A percentile compares a stretch with the other conserved stretches of the same genome.
Evolutionary conservation across 257 asterid species (phyloP).

Genomic region (Nyctanthes arbortristis): DNA sequence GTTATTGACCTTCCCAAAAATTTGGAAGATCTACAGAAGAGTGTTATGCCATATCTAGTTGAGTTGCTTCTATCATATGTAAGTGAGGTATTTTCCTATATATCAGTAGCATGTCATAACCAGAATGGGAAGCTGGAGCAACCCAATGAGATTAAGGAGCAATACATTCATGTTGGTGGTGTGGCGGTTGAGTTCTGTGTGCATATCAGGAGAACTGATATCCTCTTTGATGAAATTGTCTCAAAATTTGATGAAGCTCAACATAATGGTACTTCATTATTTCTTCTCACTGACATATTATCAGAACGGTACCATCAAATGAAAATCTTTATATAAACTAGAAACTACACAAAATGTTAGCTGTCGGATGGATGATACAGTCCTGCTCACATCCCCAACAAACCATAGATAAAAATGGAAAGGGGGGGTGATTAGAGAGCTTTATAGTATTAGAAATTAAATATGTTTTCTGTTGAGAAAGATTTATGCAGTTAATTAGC

Average conservation of each 20-base stretch:
- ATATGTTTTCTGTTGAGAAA: neutral
- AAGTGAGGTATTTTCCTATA: conserved; percentile 86
- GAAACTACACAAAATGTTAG: neutral
- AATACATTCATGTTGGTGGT: conserved; percentile 89
- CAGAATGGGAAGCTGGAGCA: conserved; percentile 54
- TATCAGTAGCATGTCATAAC: conserved; percentile 69
- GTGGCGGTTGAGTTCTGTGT: conserved; percentile 96
- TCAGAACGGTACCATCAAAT: too few species aligned
- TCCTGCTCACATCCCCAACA: too few species aligned
- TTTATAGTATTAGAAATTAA: neutral
- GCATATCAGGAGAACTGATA: conserved; percentile 85
- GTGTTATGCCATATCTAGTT: conserved; percentile 76
- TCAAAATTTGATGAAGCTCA: conserved; percentile 65
- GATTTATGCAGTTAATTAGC: too few species aligned
- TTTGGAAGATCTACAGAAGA: conserved; percentile 64
- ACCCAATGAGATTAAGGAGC: conserved; percentile 74
- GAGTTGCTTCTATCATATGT: conserved; percentile 85
- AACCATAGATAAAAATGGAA: too few species aligned
- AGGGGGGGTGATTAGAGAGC: too few species aligned
- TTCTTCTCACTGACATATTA: conserved; percentile 1
- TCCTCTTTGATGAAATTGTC: conserved; percentile 80
- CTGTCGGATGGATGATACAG: too few species aligned
- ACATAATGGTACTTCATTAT: conserved; percentile 60
- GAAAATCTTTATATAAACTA: neutral
- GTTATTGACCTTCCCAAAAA: conserved; percentile 86